These are phyloP conservation scores for Dioscorea zingiberensis DNA, from an alignment of 106 monocot genomes.

Conservation along the genomic window DNA sequence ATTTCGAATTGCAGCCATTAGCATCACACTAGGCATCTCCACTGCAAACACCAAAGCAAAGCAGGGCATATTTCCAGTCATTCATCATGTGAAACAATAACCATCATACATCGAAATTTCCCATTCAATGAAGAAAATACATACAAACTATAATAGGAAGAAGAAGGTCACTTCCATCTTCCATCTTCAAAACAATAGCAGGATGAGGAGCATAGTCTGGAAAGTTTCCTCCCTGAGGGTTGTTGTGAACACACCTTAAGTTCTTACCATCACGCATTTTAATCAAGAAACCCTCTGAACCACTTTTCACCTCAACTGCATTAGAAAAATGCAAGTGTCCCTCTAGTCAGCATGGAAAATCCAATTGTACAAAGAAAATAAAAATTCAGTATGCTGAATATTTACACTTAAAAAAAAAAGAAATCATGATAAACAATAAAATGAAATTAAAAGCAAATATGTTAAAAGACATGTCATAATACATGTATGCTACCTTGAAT, in stretches of 20 bases:
- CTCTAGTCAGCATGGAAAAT: no score
- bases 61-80: no score
- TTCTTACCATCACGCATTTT: constrained; percentile 84
- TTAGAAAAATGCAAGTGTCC: background rate
- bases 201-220: constrained; percentile 92
- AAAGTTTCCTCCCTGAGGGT: constrained; percentile 56
- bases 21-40: constrained; percentile 92
- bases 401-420: no score
- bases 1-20: constrained; percentile 98
- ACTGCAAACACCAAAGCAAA: constrained; percentile 35
- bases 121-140: constrained; percentile 13
- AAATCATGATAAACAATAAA: no score
- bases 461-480: no score
- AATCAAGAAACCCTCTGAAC: constrained; percentile 78
- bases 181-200: constrained; percentile 93
- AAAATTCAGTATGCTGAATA: no score
- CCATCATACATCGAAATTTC: background rate
- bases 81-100: background rate
- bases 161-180: constrained; percentile 87
- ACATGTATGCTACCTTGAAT: no score
- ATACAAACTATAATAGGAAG: constrained; percentile 91
- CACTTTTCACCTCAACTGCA: constrained; percentile 85
- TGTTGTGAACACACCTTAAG: constrained; percentile 75
- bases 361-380: no score
- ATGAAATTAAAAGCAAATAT: no score